Percentiles rank a stretch among this genome's conserved stretches.
Evolutionary conservation across 257 asterid genomes (phyloP).

Genomic region (Rubia yunnanensis): DNA sequence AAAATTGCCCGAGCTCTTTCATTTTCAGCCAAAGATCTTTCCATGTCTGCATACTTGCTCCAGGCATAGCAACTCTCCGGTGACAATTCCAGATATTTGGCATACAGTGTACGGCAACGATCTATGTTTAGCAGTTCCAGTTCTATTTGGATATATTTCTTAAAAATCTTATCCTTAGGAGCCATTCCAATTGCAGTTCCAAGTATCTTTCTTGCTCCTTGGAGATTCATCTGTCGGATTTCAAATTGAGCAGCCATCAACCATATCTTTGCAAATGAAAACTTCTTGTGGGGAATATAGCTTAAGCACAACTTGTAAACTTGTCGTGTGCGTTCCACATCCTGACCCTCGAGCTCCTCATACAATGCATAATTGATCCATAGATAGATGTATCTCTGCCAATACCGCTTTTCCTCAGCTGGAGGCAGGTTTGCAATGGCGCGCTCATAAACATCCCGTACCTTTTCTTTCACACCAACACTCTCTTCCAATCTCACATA

Average conservation of each 20-base stretch:
- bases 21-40: constrained; percentile 70
- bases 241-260: constrained; percentile 92
- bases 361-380: constrained; percentile 87
- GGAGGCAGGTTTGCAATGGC: constrained; percentile 89
- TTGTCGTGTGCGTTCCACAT: constrained; percentile 77
- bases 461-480: too few species aligned
- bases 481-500: too few species aligned
- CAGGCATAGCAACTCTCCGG: constrained; percentile 97
- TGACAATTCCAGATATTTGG: constrained; percentile 77
- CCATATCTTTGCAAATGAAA: constrained; percentile 89
- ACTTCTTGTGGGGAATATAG: constrained; percentile 38
- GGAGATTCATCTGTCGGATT: constrained; percentile 62
- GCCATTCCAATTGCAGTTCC: constrained; percentile 38
- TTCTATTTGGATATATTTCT: constrained; percentile 94
- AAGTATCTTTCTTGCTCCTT: constrained; percentile 30
- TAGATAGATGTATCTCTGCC: constrained; percentile 85
- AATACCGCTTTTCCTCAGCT: constrained; percentile 78
- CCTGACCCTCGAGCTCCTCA: constrained; percentile 82
- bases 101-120: constrained; percentile 76
- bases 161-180: constrained; percentile 63
- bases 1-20: constrained; percentile 87
- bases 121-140: constrained; percentile 83
- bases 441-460: constrained; percentile 80
- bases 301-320: constrained; percentile 44
- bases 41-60: constrained; percentile 86